Evolutionary conservation across 495 filamentous ascomycete genomes (phyloP), one percentile per base, ranked within the genome.

Genomic region (Neurospora sp.): DNA sequence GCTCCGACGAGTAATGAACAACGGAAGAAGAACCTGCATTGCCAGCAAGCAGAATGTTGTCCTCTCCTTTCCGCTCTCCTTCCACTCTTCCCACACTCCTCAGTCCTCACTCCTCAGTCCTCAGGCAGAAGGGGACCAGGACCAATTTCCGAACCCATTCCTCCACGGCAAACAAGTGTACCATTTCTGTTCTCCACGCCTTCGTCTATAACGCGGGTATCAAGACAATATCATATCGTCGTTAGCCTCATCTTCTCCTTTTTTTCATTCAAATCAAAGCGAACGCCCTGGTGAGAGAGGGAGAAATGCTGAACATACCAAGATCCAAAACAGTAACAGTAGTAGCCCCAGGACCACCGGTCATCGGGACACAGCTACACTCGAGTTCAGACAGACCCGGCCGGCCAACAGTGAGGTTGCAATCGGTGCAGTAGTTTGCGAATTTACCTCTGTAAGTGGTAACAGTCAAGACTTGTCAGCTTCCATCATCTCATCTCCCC

Each of bases 111-210:
- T 48, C 46, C 11, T 12, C 20, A 22, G 9, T 22, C 44, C 46
- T 53, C 8, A 53, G 20, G 2, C 20, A 53, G 53, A 6, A 61
- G 2, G 9, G 27, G 12, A 61, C 53, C 27, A 31, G 53, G 6
- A 1, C 53, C 53, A 7, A 61, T 18, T 4, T 27, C 53, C 14
- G 53, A 61, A 3, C 53, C 72, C 70, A 46, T 44, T 3, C 75
- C 75, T 0, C 75, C 71, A 5, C 12, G 10, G 46, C 76, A 79
- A 14, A 65, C 27, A 53, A 79, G 71, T 8, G 69, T 76, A 70
- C 77, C 76, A n/a, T 75, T 75, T 4, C 73, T 40, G 71, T 79
- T 79, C 5, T 22, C n/a, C 48, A 79, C 73, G 39, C 77, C 76
- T 7, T 73, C 74, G 18, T 79, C 77, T 79, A n/a, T 22, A n/a